phyloP scores from a whole-genome alignment of 1,284 basidiomycete species.

The Cryptococcus sp. region DNA sequence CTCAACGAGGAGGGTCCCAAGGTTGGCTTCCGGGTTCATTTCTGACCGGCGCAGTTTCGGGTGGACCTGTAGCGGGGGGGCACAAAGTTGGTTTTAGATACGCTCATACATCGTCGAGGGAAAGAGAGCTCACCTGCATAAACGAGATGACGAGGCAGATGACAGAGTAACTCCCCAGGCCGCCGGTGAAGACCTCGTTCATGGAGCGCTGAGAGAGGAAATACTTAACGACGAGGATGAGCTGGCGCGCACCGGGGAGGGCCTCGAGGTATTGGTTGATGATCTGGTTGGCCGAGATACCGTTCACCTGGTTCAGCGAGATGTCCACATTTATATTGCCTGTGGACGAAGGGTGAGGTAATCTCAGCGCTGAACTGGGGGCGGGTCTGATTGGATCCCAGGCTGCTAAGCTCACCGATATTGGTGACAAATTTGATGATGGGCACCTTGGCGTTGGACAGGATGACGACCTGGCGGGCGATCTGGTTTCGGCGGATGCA shows the following conservation, averaged over 20 bases:
- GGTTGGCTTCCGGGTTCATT: slow-evolving; percentile 79
- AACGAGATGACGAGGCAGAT: slow-evolving; percentile 91
- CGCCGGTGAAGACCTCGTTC: slow-evolving; percentile 97
- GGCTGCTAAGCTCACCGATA: slow-evolving; percentile 19
- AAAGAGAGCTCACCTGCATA: slow-evolving; percentile 69
- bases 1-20: slow-evolving; percentile 89
- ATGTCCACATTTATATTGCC: slow-evolving; percentile 85
- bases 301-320: slow-evolving; percentile 83
- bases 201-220: slow-evolving; percentile 85
- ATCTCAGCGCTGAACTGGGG: background rate
- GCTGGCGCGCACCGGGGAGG: slow-evolving; percentile 70
- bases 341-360: too few relatives aligned
- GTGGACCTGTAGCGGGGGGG: slow-evolving; percentile 81
- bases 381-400: background rate
- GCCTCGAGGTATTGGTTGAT: slow-evolving; percentile 74
- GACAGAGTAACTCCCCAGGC: slow-evolving; percentile 89
- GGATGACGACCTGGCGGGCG: slow-evolving; percentile 66
- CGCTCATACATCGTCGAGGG: too few relatives aligned
- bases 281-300: slow-evolving; percentile 73
- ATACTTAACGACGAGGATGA: slow-evolving; percentile 83
- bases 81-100: too few relatives aligned
- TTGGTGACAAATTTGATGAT: slow-evolving; percentile 42
- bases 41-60: slow-evolving; percentile 86
- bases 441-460: slow-evolving; percentile 78
- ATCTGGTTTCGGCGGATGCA: slow-evolving; percentile 53